Percentiles rank a stretch among this genome's conserved stretches.
Conservation (phyloP, 345 rosid genomes). For the Populus ilicifolia region DNA sequence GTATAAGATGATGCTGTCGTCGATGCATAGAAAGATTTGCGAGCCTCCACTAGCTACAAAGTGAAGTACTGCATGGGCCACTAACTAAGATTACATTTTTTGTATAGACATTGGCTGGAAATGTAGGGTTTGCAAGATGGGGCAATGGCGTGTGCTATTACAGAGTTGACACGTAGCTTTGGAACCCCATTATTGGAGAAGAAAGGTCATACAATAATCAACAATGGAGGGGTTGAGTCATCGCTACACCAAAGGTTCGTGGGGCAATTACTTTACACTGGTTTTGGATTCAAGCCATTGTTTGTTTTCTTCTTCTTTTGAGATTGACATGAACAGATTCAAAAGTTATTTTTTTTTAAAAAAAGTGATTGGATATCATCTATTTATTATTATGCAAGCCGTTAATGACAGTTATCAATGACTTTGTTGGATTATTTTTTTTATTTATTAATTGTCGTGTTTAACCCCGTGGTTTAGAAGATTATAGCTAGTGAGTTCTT, state of each 20-base stretch:
- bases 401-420: no score
- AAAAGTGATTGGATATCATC: no score
- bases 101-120: not conserved
- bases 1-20: not conserved
- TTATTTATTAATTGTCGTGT: no score
- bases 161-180: not conserved
- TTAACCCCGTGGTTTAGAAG: no score
- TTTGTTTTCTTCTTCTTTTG: no score
- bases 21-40: not conserved
- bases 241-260: not conserved
- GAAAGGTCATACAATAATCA: not conserved
- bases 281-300: no score
- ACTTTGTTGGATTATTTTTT: no score
- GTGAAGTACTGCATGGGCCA: not conserved
- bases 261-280: not conserved
- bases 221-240: not conserved
- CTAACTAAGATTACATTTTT: not conserved
- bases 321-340: no score
- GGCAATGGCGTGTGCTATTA: not conserved
- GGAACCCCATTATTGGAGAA: not conserved
- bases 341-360: no score
- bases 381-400: no score
- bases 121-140: not conserved
- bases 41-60: not conserved
- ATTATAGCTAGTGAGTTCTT: no score